Conservation (phyloP, 306 rosid genomes). For the Vigna reflexopilosa region DNA sequence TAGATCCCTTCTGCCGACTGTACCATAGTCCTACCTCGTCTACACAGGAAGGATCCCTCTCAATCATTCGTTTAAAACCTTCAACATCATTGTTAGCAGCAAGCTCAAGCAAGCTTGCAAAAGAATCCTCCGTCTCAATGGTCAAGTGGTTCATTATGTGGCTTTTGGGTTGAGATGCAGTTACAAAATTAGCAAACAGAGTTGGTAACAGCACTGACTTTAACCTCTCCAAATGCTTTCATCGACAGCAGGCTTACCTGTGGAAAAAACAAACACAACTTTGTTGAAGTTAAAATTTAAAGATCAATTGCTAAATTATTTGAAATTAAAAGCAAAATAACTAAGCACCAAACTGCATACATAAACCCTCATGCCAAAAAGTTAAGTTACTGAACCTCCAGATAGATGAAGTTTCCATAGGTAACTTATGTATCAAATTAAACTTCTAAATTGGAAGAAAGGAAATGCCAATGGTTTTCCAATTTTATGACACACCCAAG, state of each 20-base stretch:
- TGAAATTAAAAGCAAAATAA: conserved; percentile 6
- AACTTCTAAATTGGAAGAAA: background rate
- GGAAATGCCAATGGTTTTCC: background rate
- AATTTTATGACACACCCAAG: background rate
- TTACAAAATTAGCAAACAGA: background rate
- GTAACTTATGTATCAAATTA: background rate
- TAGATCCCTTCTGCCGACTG: conserved; percentile 4
- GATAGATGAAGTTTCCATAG: background rate
- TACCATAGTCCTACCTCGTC: conserved; percentile 17
- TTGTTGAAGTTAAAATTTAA: background rate
- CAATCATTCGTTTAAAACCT: conserved; percentile 24
- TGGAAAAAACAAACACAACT: background rate
- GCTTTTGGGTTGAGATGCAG: conserved; percentile 10
- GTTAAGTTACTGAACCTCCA: background rate
- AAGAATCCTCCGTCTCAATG: conserved; percentile 22
- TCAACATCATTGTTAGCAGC: conserved; percentile 8
- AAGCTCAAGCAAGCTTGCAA: conserved; percentile 23
- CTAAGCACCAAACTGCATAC: background rate
- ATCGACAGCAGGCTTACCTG: conserved; percentile 47
- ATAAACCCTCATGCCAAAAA: background rate
- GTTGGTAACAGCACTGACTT: conserved; percentile 15
- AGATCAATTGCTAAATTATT: background rate
- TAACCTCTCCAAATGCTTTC: conserved; percentile 55
- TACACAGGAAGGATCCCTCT: conserved; percentile 28
- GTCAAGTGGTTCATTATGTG: conserved; percentile 17